Percentiles rank a stretch among this genome's conserved stretches.
phyloP scores from a whole-genome alignment of 2,329 filamentous ascomycete genomes.

The Ophiostoma quercus region DNA sequence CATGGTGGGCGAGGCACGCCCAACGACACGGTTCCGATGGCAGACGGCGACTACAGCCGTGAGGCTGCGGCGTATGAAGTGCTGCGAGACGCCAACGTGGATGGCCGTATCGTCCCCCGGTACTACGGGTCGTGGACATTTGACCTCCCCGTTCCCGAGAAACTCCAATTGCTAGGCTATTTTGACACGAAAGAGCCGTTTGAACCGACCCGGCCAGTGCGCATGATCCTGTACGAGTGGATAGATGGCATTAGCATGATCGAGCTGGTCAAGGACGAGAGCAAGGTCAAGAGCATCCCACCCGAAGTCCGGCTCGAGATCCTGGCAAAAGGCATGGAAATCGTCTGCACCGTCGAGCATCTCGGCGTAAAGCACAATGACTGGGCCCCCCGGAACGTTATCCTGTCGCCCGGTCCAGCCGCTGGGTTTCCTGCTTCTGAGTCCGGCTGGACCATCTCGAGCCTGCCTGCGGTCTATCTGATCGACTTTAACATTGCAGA shows the following conservation, averaged over 20 bases:
- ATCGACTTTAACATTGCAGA: not conserved
- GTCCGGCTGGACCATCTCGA: not conserved
- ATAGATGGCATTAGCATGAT: not conserved
- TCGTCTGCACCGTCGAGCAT: not conserved
- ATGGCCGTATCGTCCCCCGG: not conserved
- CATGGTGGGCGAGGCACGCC: not conserved
- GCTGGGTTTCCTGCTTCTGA: too few species aligned
- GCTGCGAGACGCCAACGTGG: not conserved
- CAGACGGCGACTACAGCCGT: not conserved
- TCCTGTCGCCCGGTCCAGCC: not conserved
- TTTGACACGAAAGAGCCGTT: not conserved
- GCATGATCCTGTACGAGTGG: not conserved
- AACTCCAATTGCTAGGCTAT: not conserved
- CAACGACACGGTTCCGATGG: not conserved
- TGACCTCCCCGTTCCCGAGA: not conserved
- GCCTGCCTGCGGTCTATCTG: not conserved
- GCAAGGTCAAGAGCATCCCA: not conserved
- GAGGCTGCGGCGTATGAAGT: not conserved
- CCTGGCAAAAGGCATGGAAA: not conserved
- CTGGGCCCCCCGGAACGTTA: not conserved
- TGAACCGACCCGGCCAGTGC: not conserved
- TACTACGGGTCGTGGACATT: conserved; percentile 1
- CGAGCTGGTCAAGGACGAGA: not conserved
- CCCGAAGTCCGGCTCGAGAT: not conserved
- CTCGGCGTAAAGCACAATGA: not conserved